Percentiles rank a stretch among this genome's conserved stretches.
Evolutionary conservation across 345 rosid genomes (phyloP).

Genomic region (Eutrema yunnanense): DNA sequence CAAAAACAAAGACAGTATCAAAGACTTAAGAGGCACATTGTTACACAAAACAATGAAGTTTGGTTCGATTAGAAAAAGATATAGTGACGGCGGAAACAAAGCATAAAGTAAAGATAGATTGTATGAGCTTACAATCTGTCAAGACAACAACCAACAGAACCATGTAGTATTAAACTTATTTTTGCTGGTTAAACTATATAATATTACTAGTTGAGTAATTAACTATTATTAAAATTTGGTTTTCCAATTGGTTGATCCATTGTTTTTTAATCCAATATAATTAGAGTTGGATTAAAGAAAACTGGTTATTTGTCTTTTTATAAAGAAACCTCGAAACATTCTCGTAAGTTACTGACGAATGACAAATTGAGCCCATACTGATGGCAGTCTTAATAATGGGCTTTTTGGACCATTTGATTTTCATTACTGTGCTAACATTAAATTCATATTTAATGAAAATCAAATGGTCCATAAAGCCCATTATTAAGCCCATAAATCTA

Average conservation of each 20-base stretch:
- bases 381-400: neutral
- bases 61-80: neutral
- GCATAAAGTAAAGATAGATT: conserved; percentile 11
- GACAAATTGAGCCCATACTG: neutral
- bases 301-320: too few relatives aligned
- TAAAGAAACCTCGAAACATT: too few relatives aligned
- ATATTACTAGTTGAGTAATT: neutral
- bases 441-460: too few relatives aligned
- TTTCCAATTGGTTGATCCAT: too few relatives aligned
- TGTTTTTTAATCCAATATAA: too few relatives aligned
- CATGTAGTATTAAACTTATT: neutral
- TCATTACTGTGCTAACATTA: neutral
- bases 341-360: too few relatives aligned
- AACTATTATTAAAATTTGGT: too few relatives aligned
- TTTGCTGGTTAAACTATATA: neutral
- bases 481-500: too few relatives aligned
- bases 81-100: conserved; percentile 13
- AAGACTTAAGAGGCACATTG: neutral
- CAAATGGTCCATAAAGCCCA: neutral
- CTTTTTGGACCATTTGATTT: neutral
- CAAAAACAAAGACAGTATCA: neutral
- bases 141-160: conserved; percentile 17
- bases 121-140: conserved; percentile 1
- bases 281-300: too few relatives aligned
- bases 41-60: neutral